Conservation (phyloP, 192 early-diverging fungal species). For the Pilaira anomala region DNA sequence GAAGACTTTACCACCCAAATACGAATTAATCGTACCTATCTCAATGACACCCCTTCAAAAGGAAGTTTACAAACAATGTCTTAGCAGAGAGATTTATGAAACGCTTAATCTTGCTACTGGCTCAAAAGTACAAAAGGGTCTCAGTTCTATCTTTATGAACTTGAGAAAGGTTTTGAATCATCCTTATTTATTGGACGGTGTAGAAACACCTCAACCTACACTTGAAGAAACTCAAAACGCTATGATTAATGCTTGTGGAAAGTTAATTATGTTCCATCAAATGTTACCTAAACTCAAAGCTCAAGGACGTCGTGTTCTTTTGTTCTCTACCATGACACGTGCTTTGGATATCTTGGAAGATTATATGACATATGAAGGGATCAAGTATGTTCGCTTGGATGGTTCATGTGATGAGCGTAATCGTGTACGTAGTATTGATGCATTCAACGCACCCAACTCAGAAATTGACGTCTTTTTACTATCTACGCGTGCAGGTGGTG, state of each 20-base stretch:
- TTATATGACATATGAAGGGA: slow-evolving; percentile 55
- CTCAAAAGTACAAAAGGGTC: neutral
- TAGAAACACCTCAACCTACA: slow-evolving; percentile 42
- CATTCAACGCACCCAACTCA: slow-evolving; percentile 61
- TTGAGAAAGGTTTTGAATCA: slow-evolving; percentile 70
- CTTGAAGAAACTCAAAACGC: slow-evolving; percentile 42
- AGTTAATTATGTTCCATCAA: slow-evolving; percentile 59
- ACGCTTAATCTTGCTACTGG: slow-evolving; percentile 3
- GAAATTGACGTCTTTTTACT: slow-evolving; percentile 64
- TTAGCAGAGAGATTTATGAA: slow-evolving; percentile 50
- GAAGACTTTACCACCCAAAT: slow-evolving; percentile 59
- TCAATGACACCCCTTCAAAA: slow-evolving; percentile 65
- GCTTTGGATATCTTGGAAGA: slow-evolving; percentile 78
- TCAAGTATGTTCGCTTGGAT: slow-evolving; percentile 65
- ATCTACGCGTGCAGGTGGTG: slow-evolving; percentile 73
- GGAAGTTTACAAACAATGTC: slow-evolving; percentile 62
- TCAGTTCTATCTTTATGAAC: slow-evolving; percentile 58
- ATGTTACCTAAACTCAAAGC: slow-evolving; percentile 66
- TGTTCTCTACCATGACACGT: slow-evolving; percentile 82
- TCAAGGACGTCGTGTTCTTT: slow-evolving; percentile 61
- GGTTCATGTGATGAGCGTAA: slow-evolving; percentile 50
- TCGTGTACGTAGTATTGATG: slow-evolving; percentile 58
- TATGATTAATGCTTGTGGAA: slow-evolving; percentile 64
- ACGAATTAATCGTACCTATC: slow-evolving; percentile 69
- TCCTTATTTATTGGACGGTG: slow-evolving; percentile 60